Base-by-base conservation (phyloP, 306 rosid genomes). In the Canavalia gladiata region DNA sequence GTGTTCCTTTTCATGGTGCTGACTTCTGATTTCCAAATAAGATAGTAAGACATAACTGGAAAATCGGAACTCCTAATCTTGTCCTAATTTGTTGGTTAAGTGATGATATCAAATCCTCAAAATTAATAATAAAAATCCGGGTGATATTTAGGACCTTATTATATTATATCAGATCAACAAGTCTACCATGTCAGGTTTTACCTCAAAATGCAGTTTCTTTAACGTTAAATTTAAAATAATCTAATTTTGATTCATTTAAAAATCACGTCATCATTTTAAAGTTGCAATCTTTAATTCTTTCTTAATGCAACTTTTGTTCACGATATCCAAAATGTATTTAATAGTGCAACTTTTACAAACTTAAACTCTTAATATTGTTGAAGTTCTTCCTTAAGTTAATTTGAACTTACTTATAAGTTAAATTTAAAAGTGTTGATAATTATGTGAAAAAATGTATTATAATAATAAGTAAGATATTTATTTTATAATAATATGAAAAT, bases 141-240 rank as follows among this genome's bases (percentile, higher is more conserved):
- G 41, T 68, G 11, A 65, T 77, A 69, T 79, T 18, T 80, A 51
- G 37, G 49, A 39, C 47, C 43, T 45, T 46, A 5, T 28, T 63
- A 62, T 62, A 28, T 35, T 13, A 28, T 28, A 51, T 50, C 13
- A 12, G 60, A 12, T 71, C 1, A 49, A 43, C 1, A 43, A 67
- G 39, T 34, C 11, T 9, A 2, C 34, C 0, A n/a, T 13, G 7
- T 2, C 12, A 1, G 7, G 3, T 39, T 39, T 39, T 39, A 28
- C 50, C 70, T 65, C 50, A 39, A 8, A 39, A 25, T 0, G 42
- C 2, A 51, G 6, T 33, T 39, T 50, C 37, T 51, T 64, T 33
- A 65, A 37, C 46, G 13, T 11, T 65, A 62, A 76, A 34, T 35
- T n/a, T 33, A 46, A 73, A 6, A 8, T 9, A 41, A 35, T 65